Percentiles rank a stretch among this genome's conserved stretches.
These are phyloP conservation scores for Gaeumannomyces tritici DNA, from an alignment of 2,329 filamentous ascomycete genomes.

Conservation along the genomic window DNA sequence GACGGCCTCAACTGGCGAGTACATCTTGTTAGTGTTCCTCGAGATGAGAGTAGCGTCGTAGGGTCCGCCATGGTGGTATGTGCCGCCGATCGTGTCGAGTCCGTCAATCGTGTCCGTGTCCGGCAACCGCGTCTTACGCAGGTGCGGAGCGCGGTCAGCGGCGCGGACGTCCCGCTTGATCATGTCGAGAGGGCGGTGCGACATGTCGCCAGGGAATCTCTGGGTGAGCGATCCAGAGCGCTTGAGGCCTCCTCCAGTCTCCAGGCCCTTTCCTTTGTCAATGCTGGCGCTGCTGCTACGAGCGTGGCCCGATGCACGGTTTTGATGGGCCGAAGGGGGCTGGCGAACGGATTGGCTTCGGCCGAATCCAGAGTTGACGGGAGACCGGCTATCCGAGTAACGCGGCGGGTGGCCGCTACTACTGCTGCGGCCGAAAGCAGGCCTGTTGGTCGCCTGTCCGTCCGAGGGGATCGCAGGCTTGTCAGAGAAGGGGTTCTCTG, in stretches of 20 bases:
- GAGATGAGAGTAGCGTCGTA: slow-evolving; percentile 75
- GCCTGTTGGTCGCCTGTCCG: background rate
- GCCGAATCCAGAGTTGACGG: slow-evolving; percentile 9
- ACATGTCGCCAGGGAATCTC: slow-evolving; percentile 55
- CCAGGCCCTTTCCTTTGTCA: slow-evolving; percentile 2
- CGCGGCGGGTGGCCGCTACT: slow-evolving; percentile 7
- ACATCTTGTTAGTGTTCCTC: slow-evolving; percentile 54
- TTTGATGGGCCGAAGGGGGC: background rate
- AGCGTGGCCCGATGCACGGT: background rate
- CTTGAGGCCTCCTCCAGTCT: slow-evolving; percentile 5
- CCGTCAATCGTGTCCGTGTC: slow-evolving; percentile 72
- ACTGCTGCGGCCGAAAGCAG: slow-evolving; percentile 10
- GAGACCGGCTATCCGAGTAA: slow-evolving; percentile 1
- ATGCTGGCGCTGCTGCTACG: slow-evolving; percentile 13
- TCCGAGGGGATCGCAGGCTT: slow-evolving; percentile 11
- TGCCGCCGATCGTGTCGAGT: slow-evolving; percentile 56
- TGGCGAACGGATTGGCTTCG: slow-evolving; percentile 8
- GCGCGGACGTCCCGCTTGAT: slow-evolving; percentile 52
- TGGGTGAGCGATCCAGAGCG: slow-evolving; percentile 38
- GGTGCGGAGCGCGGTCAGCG: slow-evolving; percentile 57
- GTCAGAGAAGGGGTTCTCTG: slow-evolving; percentile 30
- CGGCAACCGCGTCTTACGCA: slow-evolving; percentile 49
- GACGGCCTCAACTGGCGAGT: slow-evolving; percentile 70
- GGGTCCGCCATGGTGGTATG: slow-evolving; percentile 84
- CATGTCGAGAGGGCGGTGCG: slow-evolving; percentile 57